Base-by-base conservation (phyloP, 2,329 filamentous ascomycete species). In the Metarhizium brunneum region DNA sequence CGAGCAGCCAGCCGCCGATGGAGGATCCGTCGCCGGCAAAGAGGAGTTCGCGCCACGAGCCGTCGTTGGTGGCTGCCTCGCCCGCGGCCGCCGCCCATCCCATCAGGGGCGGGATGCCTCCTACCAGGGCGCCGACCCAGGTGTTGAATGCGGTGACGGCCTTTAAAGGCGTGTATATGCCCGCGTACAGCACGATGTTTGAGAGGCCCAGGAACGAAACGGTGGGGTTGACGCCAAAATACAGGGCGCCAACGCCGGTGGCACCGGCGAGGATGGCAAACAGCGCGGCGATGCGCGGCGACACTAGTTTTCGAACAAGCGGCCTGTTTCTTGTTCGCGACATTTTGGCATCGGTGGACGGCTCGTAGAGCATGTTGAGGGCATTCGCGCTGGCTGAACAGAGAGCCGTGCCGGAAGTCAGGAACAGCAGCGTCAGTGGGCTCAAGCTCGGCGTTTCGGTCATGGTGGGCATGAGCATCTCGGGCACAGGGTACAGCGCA, bases 341-440 rank as follows among this genome's bases (percentile, higher is more conserved):
- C 94, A 99, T 99, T 65, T 88, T 84, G 49, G 91, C 90, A 70
- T 99, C 94, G 66, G 92, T 92, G 57, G 85, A 79, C 10, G 86
- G 88, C 72, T 99, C 94, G 72, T 96, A 91, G 57, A 96, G 84
- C 94, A 99, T 99, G 72, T 99, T 99, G 61, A 97, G 78, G 2
- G 94, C 84, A 69, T 99, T 99, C 47, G 94, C 94, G 57, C 88
- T 90, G 47, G 92, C 90, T n/a, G 84, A 88, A 69, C 90, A 94
- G 20, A 96, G 79, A 4, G 92, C 85, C 0, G 94, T 97, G 57
- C 94, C 92, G 4, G 84, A 84, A 0, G 92, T 96, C 53, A 99
- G 84, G 76, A 96, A 97, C 53, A 95, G 79, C 18, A 97, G 85
- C 8, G 94, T 99, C 54, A 97, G 78, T 2, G 94, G 90, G 58